Evolutionary conservation across 139 green algal genomes (phyloP).

Genomic region (Trebouxia sp.): DNA sequence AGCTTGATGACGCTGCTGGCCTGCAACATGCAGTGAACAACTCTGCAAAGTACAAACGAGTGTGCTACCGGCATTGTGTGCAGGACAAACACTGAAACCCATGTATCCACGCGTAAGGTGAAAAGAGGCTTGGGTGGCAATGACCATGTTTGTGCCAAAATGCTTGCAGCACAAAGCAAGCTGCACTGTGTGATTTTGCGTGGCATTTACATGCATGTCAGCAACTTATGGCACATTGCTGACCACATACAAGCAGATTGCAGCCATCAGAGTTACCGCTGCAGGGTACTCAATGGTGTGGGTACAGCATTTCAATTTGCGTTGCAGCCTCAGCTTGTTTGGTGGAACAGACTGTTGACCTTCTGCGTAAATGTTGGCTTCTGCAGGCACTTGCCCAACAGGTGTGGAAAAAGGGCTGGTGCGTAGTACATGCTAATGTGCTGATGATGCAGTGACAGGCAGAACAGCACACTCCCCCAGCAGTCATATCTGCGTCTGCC

Average conservation of each 20-base stretch:
- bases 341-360: too few species aligned
- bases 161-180: too few species aligned
- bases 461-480: conserved; percentile 77
- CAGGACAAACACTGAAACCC: neutral
- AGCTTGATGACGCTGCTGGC: conserved; percentile 52
- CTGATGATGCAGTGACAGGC: conserved; percentile 92
- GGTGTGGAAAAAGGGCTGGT: conserved; percentile 93
- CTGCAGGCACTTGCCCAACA: conserved; percentile 82
- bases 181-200: too few species aligned
- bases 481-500: conserved; percentile 25
- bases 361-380: neutral
- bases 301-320: too few species aligned
- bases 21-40: conserved; percentile 23
- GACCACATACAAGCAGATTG: too few species aligned
- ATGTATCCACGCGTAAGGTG: neutral
- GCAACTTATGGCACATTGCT: too few species aligned
- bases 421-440: conserved; percentile 97
- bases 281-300: too few species aligned
- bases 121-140: too few species aligned
- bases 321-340: too few species aligned
- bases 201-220: too few species aligned
- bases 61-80: neutral
- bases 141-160: too few species aligned
- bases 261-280: too few species aligned
- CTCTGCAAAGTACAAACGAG: neutral